Conservation (phyloP, 257 asterid genomes). For the Datura wrightii region DNA sequence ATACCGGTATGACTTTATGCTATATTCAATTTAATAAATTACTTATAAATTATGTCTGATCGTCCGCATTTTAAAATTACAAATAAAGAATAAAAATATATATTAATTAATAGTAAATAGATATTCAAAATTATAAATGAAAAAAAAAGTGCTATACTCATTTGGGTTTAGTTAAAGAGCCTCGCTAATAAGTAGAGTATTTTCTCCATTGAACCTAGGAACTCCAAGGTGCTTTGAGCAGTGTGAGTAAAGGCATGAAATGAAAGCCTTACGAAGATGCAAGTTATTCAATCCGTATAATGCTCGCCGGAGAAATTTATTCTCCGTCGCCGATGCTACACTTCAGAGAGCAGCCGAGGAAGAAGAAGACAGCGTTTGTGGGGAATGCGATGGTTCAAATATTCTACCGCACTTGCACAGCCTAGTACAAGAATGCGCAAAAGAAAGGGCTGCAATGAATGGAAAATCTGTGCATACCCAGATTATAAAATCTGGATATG, state of each 20-base stretch:
- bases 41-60: not conserved
- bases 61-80: not conserved
- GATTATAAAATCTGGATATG: slow-evolving; percentile 57
- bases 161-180: no score
- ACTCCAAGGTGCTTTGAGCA: not conserved
- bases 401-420: slow-evolving; percentile 49
- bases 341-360: slow-evolving; percentile 33
- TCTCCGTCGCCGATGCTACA: slow-evolving; percentile 44
- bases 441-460: slow-evolving; percentile 39
- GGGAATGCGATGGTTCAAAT: slow-evolving; percentile 42
- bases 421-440: slow-evolving; percentile 64
- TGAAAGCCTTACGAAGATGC: slow-evolving; percentile 51
- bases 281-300: slow-evolving; percentile 18
- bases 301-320: slow-evolving; percentile 38
- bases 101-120: no score
- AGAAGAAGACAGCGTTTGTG: slow-evolving; percentile 39
- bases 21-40: not conserved
- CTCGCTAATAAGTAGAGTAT: no score
- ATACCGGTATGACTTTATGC: no score
- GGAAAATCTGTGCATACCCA: slow-evolving; percentile 74
- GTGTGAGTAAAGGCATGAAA: slow-evolving; percentile 20
- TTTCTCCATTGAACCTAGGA: no score
- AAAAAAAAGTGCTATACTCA: no score
- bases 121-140: no score
- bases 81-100: not conserved